These are phyloP conservation scores for Aspergillus amoenus DNA, from an alignment of 2,329 filamentous ascomycete species.

Conservation along the genomic window DNA sequence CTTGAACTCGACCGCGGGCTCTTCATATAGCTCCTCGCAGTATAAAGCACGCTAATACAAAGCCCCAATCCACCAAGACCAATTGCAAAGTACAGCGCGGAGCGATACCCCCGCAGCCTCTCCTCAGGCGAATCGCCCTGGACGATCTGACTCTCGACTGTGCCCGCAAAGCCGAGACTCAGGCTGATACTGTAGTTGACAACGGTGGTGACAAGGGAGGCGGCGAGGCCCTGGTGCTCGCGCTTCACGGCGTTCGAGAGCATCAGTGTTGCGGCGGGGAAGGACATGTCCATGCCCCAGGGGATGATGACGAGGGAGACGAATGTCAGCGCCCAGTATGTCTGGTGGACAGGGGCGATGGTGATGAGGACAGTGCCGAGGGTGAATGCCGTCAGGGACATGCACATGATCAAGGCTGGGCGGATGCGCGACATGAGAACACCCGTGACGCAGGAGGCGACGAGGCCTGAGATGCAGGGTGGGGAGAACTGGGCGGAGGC, in stretches of 20 bases:
- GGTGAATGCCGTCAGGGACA: slow-evolving; percentile 41
- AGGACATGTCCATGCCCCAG: slow-evolving; percentile 67
- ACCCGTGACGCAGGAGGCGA: slow-evolving; percentile 30
- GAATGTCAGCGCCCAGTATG: slow-evolving; percentile 66
- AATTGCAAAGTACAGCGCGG: slow-evolving; percentile 43
- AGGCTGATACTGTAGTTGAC: slow-evolving; percentile 70
- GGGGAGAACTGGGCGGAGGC: slow-evolving; percentile 33
- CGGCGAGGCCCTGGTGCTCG: slow-evolving; percentile 53
- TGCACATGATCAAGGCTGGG: slow-evolving; percentile 21
- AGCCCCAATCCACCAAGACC: slow-evolving; percentile 32
- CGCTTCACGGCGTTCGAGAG: slow-evolving; percentile 53
- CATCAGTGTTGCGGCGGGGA: slow-evolving; percentile 62
- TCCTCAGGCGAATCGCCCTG: slow-evolving; percentile 37
- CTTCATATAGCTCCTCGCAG: slow-evolving; percentile 8
- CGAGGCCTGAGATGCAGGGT: slow-evolving; percentile 28
- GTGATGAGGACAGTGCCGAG: slow-evolving; percentile 42
- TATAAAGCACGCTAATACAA: slow-evolving; percentile 18
- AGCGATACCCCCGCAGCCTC: slow-evolving; percentile 39
- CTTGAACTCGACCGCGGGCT: background rate
- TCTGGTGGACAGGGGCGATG: slow-evolving; percentile 54
- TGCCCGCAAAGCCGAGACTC: slow-evolving; percentile 65
- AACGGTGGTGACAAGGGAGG: slow-evolving; percentile 61
- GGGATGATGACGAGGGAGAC: slow-evolving; percentile 58
- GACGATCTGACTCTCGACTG: slow-evolving; percentile 55
- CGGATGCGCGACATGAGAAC: slow-evolving; percentile 26